Evolutionary conservation across 495 filamentous ascomycete genomes (phyloP).

Genomic region (Penicilliopsis zonata): DNA sequence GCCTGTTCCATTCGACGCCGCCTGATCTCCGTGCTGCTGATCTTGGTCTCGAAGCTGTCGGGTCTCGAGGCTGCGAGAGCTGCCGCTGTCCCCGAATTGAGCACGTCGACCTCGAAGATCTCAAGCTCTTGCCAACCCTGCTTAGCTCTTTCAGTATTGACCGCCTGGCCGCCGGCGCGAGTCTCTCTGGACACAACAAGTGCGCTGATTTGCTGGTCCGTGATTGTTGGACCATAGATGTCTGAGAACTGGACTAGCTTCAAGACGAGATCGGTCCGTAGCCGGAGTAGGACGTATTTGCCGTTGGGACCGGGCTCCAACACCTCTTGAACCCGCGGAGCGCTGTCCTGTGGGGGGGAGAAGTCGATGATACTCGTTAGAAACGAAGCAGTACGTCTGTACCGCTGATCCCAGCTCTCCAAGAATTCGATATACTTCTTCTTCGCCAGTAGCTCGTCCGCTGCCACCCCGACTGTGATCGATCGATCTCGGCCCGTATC

Average conservation of each 20-base stretch:
- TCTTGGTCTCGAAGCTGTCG: slow-evolving; percentile 62
- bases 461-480: slow-evolving; percentile 77
- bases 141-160: slow-evolving; percentile 68
- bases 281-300: slow-evolving; percentile 33
- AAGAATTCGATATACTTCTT: slow-evolving; percentile 79
- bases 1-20: slow-evolving; percentile 34
- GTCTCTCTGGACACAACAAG: slow-evolving; percentile 89
- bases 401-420: slow-evolving; percentile 65
- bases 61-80: slow-evolving; percentile 19
- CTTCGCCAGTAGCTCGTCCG: slow-evolving; percentile 69
- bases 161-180: slow-evolving; percentile 63
- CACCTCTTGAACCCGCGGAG: slow-evolving; percentile 17
- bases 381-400: slow-evolving; percentile 55
- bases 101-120: slow-evolving; percentile 85
- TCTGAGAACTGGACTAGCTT: slow-evolving; percentile 79
- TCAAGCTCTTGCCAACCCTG: slow-evolving; percentile 67
- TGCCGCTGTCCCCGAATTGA: slow-evolving; percentile 52
- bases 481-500: slow-evolving; percentile 22
- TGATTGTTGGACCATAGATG: slow-evolving; percentile 84
- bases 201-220: slow-evolving; percentile 63
- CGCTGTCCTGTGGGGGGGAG: slow-evolving; percentile 12
- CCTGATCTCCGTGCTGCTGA: slow-evolving; percentile 75
- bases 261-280: slow-evolving; percentile 38
- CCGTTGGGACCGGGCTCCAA: slow-evolving; percentile 35
- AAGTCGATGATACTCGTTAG: slow-evolving; percentile 58